Percentiles rank a stretch among this genome's conserved stretches.
Conservation (phyloP, 2,329 filamentous ascomycete species). For the Aspergillus novofumigatus region DNA sequence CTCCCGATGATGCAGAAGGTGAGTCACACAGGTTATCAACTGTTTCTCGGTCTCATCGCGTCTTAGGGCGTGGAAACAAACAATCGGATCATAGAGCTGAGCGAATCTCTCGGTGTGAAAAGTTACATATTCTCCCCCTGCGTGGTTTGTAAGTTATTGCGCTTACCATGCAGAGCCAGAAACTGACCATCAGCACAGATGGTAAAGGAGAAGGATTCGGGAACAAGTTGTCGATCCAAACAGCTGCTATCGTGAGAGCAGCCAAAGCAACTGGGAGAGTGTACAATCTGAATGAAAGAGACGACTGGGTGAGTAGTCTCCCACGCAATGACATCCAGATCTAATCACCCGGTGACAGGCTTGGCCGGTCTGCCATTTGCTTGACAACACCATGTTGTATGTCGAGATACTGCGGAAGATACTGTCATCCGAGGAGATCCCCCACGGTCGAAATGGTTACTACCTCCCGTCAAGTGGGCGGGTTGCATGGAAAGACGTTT, state of each 20-base stretch:
- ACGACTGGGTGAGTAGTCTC: not conserved
- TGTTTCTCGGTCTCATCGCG: slow-evolving; percentile 8
- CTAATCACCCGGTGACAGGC: slow-evolving; percentile 22
- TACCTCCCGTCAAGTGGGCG: slow-evolving; percentile 49
- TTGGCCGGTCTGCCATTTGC: slow-evolving; percentile 53
- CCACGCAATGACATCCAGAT: not conserved
- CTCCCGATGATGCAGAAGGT: slow-evolving; percentile 3
- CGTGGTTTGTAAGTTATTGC: slow-evolving; percentile 39
- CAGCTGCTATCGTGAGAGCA: slow-evolving; percentile 45
- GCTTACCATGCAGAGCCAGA: no score
- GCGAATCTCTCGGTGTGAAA: slow-evolving; percentile 41
- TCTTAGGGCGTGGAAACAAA: slow-evolving; percentile 41
- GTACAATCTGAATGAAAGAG: slow-evolving; percentile 25
- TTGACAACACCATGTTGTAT: slow-evolving; percentile 47
- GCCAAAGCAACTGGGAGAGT: slow-evolving; percentile 40
- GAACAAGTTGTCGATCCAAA: slow-evolving; percentile 51
- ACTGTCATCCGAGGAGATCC: slow-evolving; percentile 34
- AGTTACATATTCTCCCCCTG: slow-evolving; percentile 54
- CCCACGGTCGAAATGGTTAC: slow-evolving; percentile 44
- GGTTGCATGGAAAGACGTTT: slow-evolving; percentile 51
- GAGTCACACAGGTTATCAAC: not conserved
- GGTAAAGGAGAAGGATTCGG: slow-evolving; percentile 49
- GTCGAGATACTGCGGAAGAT: slow-evolving; percentile 45
- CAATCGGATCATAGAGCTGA: slow-evolving; percentile 41
- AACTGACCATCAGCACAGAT: slow-evolving; percentile 12